These are phyloP conservation scores for Sarcodon sp. DNA, from an alignment of 768 basidiomycete genomes.

Conservation along the genomic window DNA sequence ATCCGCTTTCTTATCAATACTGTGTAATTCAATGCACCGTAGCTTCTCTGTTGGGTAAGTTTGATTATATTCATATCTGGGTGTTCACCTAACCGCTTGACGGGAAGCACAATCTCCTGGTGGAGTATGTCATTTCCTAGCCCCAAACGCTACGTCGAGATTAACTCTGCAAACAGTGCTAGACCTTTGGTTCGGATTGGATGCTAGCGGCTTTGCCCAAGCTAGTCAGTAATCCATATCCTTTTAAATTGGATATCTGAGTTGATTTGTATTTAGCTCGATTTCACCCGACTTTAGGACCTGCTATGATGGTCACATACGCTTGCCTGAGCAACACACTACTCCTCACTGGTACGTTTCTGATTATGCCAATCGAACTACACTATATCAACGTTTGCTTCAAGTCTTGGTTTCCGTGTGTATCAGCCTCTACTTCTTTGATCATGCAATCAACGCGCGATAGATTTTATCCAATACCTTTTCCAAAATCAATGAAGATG, in stretches of 20 bases:
- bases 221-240: slow-evolving; percentile 41
- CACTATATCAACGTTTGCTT: not conserved
- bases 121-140: slow-evolving; percentile 32
- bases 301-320: slow-evolving; percentile 82
- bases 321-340: slow-evolving; percentile 89
- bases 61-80: not conserved
- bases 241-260: too few species aligned
- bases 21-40: not conserved
- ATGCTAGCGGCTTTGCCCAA: slow-evolving; percentile 78
- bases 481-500: slow-evolving; percentile 86
- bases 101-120: slow-evolving; percentile 61
- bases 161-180: slow-evolving; percentile 28
- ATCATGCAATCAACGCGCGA: not conserved
- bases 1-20: slow-evolving; percentile 4
- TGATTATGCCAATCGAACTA: slow-evolving; percentile 1
- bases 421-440: slow-evolving; percentile 5
- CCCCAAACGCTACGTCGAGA: too few species aligned
- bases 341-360: slow-evolving; percentile 65
- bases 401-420: slow-evolving; percentile 70
- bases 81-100: not conserved
- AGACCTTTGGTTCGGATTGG: slow-evolving; percentile 90
- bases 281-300: slow-evolving; percentile 85
- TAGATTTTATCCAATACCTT: slow-evolving; percentile 95
- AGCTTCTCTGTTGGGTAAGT: slow-evolving; percentile 24
- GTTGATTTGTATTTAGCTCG: slow-evolving; percentile 25